phyloP scores from a whole-genome alignment of 345 rosid species.

The Murraya paniculata region DNA sequence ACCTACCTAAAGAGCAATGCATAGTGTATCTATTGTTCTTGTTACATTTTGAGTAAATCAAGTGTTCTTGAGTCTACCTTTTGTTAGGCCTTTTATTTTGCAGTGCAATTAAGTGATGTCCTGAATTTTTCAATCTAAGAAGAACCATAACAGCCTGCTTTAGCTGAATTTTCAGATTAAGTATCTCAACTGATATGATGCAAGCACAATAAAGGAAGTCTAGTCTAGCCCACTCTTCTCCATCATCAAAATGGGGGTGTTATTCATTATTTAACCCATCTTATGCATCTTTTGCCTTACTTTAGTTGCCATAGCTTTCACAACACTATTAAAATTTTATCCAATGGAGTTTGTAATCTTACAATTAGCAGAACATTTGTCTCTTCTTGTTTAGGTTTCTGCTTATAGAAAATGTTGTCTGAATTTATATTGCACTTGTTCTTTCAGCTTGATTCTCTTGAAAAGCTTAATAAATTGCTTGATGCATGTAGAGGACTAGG shows the following conservation, averaged over 20 bases:
- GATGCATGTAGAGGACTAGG: constrained; percentile 55
- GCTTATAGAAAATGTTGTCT: constrained; percentile 2
- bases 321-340: neutral
- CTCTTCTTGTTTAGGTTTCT: neutral
- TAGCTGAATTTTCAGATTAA: neutral
- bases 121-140: neutral
- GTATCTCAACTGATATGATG: neutral
- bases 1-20: neutral
- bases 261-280: neutral
- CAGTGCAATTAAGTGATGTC: neutral
- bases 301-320: neutral
- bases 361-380: neutral
- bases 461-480: constrained; percentile 61
- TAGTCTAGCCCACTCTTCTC: neutral
- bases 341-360: neutral
- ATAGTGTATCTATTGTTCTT: neutral
- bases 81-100: neutral
- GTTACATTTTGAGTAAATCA: neutral
- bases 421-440: constrained; percentile 13
- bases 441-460: constrained; percentile 55
- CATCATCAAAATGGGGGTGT: neutral
- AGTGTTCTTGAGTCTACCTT: neutral
- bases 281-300: neutral
- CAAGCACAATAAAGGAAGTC: neutral
- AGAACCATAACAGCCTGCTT: neutral